Conservation (phyloP, 768 basidiomycete genomes). For the Fistulinella prunicolor region DNA sequence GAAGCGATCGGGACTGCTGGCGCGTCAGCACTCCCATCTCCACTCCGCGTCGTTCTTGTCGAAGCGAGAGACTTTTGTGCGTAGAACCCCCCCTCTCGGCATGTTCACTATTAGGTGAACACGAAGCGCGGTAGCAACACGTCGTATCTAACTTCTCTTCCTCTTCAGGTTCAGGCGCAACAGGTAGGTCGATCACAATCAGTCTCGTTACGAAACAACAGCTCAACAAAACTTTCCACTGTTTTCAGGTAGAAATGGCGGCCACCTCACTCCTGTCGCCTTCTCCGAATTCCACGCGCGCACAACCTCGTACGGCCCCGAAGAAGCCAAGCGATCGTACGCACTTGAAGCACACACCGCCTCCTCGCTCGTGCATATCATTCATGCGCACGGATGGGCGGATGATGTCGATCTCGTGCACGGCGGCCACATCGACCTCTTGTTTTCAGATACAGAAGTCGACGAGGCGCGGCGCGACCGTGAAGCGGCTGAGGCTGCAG, state of each 20-base stretch:
- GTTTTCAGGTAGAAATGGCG: constrained; percentile 68
- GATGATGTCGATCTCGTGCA: constrained; percentile 60
- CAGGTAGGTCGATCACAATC: constrained; percentile 50
- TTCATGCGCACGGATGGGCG: constrained; percentile 42
- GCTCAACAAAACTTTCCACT: too few relatives aligned
- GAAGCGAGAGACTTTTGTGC: constrained; percentile 87
- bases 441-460: constrained; percentile 48
- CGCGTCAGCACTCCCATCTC: constrained; percentile 5
- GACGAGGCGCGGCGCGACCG: constrained; percentile 41
- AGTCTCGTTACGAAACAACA: too few relatives aligned
- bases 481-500: constrained; percentile 51
- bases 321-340: constrained; percentile 54
- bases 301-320: constrained; percentile 40
- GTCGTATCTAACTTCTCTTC: neutral
- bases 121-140: neutral
- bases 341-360: constrained; percentile 58
- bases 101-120: too few relatives aligned
- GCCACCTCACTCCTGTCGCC: constrained; percentile 58
- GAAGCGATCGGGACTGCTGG: constrained; percentile 19
- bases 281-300: constrained; percentile 46
- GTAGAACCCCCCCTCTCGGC: constrained; percentile 36
- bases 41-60: constrained; percentile 58
- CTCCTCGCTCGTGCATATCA: constrained; percentile 44
- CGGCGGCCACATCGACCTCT: constrained; percentile 50
- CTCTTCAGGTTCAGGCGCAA: constrained; percentile 65